Evolutionary conservation across 305 asterid species (phyloP).

Genomic region (Rubia peregrina): DNA sequence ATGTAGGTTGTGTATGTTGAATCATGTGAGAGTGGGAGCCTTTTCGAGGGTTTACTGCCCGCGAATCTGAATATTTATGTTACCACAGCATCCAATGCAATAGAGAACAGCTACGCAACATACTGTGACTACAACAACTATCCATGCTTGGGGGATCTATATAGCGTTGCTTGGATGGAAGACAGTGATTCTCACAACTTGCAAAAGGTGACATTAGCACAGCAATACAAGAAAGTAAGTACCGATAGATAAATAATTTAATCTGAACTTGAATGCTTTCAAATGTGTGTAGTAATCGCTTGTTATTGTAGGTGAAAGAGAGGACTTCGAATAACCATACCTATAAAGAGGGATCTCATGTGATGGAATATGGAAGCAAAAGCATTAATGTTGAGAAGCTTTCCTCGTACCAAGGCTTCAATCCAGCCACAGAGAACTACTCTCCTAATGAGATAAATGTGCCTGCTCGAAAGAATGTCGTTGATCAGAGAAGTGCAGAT

Average conservation of each 20-base stretch:
- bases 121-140: conserved; percentile 60
- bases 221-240: conserved; percentile 57
- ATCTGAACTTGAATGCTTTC: not conserved
- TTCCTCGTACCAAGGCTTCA: conserved; percentile 63
- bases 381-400: conserved; percentile 53
- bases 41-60: conserved; percentile 83
- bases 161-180: conserved; percentile 96
- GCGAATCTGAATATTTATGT: conserved; percentile 61
- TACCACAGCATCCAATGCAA: conserved; percentile 76
- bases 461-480: conserved; percentile 32
- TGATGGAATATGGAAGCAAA: conserved; percentile 87
- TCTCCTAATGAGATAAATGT: conserved; percentile 35
- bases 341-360: conserved; percentile 66
- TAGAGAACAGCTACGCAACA: conserved; percentile 82
- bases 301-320: conserved; percentile 47
- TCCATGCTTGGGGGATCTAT: conserved; percentile 85
- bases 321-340: conserved; percentile 62
- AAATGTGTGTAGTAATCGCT: not conserved
- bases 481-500: conserved; percentile 85
- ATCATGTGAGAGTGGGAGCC: conserved; percentile 89
- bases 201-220: conserved; percentile 53
- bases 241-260: not conserved
- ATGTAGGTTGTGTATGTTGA: conserved; percentile 66
- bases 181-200: conserved; percentile 41
- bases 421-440: conserved; percentile 54